Conservation (phyloP, 2,329 filamentous ascomycete genomes). For the Emergomyces africanus region DNA sequence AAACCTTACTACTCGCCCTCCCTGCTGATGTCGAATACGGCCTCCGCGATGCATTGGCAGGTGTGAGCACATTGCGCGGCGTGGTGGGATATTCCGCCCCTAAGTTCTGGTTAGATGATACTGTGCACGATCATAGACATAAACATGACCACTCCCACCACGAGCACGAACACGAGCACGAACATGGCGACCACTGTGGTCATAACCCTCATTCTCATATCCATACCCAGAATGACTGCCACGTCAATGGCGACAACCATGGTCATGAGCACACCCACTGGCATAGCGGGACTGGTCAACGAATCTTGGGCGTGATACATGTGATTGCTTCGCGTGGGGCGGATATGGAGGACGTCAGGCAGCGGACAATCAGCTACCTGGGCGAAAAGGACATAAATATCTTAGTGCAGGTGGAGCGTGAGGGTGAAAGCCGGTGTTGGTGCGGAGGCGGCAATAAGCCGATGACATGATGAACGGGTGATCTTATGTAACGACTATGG, state of each 20-base stretch:
- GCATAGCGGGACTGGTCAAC: conserved; percentile 18
- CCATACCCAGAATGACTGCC: conserved; percentile 11
- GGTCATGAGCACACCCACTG: conserved; percentile 14
- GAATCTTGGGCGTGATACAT: conserved; percentile 73
- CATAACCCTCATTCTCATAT: conserved; percentile 21
- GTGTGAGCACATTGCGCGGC: conserved; percentile 67
- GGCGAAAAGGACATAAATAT: conserved; percentile 61
- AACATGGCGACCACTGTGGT: conserved; percentile 10
- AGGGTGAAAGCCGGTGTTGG: conserved; percentile 59
- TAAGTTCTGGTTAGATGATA: conserved; percentile 84
- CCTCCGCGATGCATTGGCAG: conserved; percentile 72
- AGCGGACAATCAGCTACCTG: conserved; percentile 62
- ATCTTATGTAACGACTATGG: background rate
- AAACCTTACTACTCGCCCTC: conserved; percentile 69
- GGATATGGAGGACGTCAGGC: conserved; percentile 69
- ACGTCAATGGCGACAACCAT: conserved; percentile 15
- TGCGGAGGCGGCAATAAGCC: conserved; percentile 39
- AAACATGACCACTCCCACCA: conserved; percentile 18
- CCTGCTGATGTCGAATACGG: conserved; percentile 78
- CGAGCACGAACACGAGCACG: conserved; percentile 20
- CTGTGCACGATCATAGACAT: conserved; percentile 21
- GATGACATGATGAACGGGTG: background rate
- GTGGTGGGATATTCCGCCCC: conserved; percentile 78
- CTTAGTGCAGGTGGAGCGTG: conserved; percentile 75
- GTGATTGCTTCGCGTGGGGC: conserved; percentile 60